Evolutionary conservation across 163 green algal genomes (phyloP).

Genomic region (Prototheca cutis): DNA sequence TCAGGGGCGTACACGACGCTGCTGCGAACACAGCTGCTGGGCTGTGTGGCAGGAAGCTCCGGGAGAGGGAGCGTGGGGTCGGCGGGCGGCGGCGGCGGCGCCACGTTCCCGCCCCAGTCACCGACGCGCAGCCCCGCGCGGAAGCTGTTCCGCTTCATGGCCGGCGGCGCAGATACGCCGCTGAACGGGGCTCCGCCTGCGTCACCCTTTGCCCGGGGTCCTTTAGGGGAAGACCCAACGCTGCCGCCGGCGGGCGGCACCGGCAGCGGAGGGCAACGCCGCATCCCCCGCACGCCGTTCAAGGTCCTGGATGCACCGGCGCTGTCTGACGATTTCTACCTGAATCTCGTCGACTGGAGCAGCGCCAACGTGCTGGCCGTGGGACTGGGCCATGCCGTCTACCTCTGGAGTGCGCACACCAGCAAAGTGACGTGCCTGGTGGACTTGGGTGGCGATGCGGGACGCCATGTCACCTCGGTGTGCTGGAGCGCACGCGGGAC

Average conservation of each 20-base stretch:
- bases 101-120: background rate
- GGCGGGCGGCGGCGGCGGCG: background rate
- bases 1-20: conserved; percentile 58
- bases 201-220: conserved; percentile 40
- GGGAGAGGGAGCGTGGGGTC: too few species aligned
- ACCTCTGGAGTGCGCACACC: conserved; percentile 92
- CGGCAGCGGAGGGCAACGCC: conserved; percentile 48
- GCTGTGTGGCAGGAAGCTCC: conserved; percentile 23
- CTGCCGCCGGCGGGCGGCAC: conserved; percentile 17
- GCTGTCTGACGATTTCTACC: conserved; percentile 97
- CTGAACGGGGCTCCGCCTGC: conserved; percentile 23
- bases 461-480: conserved; percentile 75
- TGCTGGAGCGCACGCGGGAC: conserved; percentile 84
- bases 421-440: conserved; percentile 85
- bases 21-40: conserved; percentile 71
- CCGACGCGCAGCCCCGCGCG: conserved; percentile 25
- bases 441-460: conserved; percentile 27
- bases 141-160: conserved; percentile 64
- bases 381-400: conserved; percentile 86
- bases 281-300: conserved; percentile 86
- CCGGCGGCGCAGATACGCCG: conserved; percentile 44
- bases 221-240: conserved; percentile 40
- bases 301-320: conserved; percentile 95
- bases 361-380: conserved; percentile 90
- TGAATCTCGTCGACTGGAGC: conserved; percentile 98